These are phyloP conservation scores for Mucor ambiguus DNA, from an alignment of 371 early-diverging fungal species.

Conservation along the genomic window DNA sequence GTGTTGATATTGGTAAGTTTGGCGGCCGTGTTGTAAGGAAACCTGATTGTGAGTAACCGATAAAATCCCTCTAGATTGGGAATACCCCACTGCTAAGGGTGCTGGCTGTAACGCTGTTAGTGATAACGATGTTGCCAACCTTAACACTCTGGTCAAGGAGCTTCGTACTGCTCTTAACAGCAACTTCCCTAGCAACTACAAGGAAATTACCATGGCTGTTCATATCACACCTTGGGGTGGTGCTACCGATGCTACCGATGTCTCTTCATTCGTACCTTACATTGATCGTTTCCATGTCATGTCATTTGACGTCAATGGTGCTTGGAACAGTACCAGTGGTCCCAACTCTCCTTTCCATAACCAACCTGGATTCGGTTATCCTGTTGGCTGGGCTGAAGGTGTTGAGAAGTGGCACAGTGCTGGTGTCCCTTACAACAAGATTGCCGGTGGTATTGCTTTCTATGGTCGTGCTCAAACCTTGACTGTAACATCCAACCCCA, in stretches of 20 bases:
- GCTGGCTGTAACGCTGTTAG: slow-evolving; percentile 57
- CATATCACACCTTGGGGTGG: slow-evolving; percentile 66
- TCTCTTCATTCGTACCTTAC: slow-evolving; percentile 59
- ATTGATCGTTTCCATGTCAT: slow-evolving; percentile 70
- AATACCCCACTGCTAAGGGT: slow-evolving; percentile 55
- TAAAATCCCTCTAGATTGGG: not conserved
- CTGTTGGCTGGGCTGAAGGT: slow-evolving; percentile 51
- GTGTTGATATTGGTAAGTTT: slow-evolving; percentile 48
- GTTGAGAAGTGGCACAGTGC: slow-evolving; percentile 60
- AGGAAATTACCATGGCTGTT: slow-evolving; percentile 73
- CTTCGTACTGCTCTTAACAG: slow-evolving; percentile 63
- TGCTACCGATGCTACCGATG: slow-evolving; percentile 45
- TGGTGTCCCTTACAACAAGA: slow-evolving; percentile 61
- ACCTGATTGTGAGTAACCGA: slow-evolving; percentile 7
- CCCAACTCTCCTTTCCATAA: slow-evolving; percentile 68
- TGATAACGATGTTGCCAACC: slow-evolving; percentile 48
- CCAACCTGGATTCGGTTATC: slow-evolving; percentile 46
- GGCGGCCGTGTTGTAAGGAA: not conserved
- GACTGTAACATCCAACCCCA: slow-evolving; percentile 18
- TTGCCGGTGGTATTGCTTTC: slow-evolving; percentile 66
- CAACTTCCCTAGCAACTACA: slow-evolving; percentile 45
- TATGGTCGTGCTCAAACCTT: slow-evolving; percentile 57
- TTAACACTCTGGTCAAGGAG: slow-evolving; percentile 62
- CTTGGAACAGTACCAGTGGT: slow-evolving; percentile 63
- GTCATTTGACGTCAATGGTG: slow-evolving; percentile 63